These are phyloP conservation scores for Pseudotsuga menziesii DNA, from an alignment of 75 land plant species.

Conservation along the genomic window DNA sequence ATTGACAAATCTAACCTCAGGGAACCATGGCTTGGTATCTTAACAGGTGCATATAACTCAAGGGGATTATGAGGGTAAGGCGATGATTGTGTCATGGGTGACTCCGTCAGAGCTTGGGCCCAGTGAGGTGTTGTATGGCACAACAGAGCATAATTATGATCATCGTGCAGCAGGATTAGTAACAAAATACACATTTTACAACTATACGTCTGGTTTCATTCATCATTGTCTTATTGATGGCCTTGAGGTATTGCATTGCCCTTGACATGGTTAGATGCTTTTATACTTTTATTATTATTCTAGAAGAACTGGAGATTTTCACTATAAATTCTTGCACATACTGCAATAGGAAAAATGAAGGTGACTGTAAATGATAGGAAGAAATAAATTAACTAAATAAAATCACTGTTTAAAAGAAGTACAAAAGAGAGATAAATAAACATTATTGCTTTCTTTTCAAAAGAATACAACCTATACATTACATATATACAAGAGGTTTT, in stretches of 20 bases:
- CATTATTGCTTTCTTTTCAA: too few relatives aligned
- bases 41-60: conserved; percentile 86
- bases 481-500: too few relatives aligned
- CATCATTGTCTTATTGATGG: conserved; percentile 44
- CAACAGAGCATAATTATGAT: conserved; percentile 25
- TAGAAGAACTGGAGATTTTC: background rate
- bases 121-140: conserved; percentile 62
- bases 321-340: background rate
- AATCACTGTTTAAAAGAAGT: background rate
- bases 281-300: background rate
- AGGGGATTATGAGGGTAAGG: conserved; percentile 84
- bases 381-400: background rate
- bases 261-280: background rate
- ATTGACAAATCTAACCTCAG: too few relatives aligned
- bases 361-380: background rate
- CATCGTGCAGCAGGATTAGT: conserved; percentile 22
- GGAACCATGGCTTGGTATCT: too few relatives aligned
- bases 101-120: conserved; percentile 52
- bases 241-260: conserved; percentile 16
- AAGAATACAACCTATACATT: too few relatives aligned
- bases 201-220: conserved; percentile 65
- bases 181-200: conserved; percentile 47
- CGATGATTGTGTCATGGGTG: conserved; percentile 85
- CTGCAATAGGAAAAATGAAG: background rate
- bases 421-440: background rate